A percentile compares a stretch with the other conserved stretches of the same genome.
Evolutionary conservation across 352 stramenopile genomes (phyloP).

Genomic region (Phytophthora ohioensis): DNA sequence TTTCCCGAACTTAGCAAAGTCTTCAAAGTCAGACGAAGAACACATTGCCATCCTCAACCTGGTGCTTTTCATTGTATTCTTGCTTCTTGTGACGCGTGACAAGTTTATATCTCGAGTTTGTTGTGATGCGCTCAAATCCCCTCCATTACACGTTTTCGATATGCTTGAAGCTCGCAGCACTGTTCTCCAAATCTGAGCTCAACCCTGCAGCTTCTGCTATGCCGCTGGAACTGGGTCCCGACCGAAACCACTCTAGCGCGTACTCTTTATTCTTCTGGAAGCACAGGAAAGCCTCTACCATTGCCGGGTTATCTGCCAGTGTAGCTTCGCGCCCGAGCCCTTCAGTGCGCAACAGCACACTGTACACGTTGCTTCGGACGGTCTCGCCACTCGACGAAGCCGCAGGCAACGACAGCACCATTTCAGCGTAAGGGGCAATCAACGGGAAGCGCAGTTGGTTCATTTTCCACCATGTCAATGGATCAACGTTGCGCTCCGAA

Average conservation of each 20-base stretch:
- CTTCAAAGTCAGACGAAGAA: background rate
- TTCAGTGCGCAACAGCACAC: slow-evolving; percentile 69
- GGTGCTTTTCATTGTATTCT: slow-evolving; percentile 20
- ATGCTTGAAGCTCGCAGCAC: slow-evolving; percentile 66
- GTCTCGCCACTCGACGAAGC: slow-evolving; percentile 69
- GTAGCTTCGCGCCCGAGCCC: slow-evolving; percentile 46
- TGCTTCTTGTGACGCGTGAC: slow-evolving; percentile 18
- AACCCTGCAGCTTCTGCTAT: slow-evolving; percentile 36
- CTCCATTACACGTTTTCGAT: slow-evolving; percentile 70
- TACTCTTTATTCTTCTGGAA: slow-evolving; percentile 88
- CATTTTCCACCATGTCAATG: slow-evolving; percentile 78
- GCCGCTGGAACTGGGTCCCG: slow-evolving; percentile 36
- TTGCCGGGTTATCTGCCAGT: slow-evolving; percentile 57
- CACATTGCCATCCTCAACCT: background rate
- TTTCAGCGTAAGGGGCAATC: slow-evolving; percentile 79
- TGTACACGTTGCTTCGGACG: slow-evolving; percentile 53
- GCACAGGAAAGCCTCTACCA: slow-evolving; percentile 80
- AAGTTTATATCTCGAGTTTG: slow-evolving; percentile 17
- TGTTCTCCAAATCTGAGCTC: slow-evolving; percentile 45
- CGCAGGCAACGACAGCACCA: slow-evolving; percentile 74
- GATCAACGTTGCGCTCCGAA: slow-evolving; percentile 77
- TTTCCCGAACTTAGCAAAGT: no score
- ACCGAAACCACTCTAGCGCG: slow-evolving; percentile 81
- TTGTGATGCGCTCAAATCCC: slow-evolving; percentile 1
- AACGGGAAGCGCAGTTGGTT: slow-evolving; percentile 84